A percentile compares a stretch with the other conserved stretches of the same genome.
These are phyloP conservation scores for Psilocybe tampanensis DNA, from an alignment of 768 basidiomycete genomes.

Conservation along the genomic window DNA sequence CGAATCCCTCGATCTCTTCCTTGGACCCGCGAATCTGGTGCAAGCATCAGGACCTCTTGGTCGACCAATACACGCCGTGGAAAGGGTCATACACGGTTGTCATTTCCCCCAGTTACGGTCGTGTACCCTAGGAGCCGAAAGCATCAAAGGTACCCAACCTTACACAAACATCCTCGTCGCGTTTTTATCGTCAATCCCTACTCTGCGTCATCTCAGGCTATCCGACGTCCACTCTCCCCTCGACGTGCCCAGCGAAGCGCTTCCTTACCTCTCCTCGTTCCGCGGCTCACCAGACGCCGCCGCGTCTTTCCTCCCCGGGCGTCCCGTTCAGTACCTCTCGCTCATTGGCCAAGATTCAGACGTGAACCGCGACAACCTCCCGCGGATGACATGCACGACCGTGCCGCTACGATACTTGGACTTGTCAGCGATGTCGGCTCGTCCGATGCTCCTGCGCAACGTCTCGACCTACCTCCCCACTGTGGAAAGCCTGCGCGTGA, in stretches of 20 bases:
- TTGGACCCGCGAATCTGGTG: constrained; percentile 46
- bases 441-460: constrained; percentile 57
- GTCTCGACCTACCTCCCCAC: constrained; percentile 52
- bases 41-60: constrained; percentile 16
- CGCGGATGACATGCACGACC: constrained; percentile 47
- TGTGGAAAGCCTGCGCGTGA: constrained; percentile 54
- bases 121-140: constrained; percentile 49
- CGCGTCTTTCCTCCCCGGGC: constrained; percentile 59
- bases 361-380: constrained; percentile 54
- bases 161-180: constrained; percentile 40
- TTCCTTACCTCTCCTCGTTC: constrained; percentile 55
- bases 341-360: constrained; percentile 60
- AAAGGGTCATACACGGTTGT: constrained; percentile 41
- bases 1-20: constrained; percentile 57
- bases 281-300: constrained; percentile 63
- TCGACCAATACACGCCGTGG: constrained; percentile 42
- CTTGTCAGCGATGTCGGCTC: constrained; percentile 60
- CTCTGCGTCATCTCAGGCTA: constrained; percentile 48
- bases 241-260: constrained; percentile 32
- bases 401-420: constrained; percentile 57
- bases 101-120: constrained; percentile 42
- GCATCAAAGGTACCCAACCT: constrained; percentile 42
- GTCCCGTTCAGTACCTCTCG: constrained; percentile 57
- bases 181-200: constrained; percentile 45
- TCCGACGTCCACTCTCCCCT: constrained; percentile 47